Evolutionary conservation across 306 rosid species (phyloP).

Genomic region (Cicer bijugum): DNA sequence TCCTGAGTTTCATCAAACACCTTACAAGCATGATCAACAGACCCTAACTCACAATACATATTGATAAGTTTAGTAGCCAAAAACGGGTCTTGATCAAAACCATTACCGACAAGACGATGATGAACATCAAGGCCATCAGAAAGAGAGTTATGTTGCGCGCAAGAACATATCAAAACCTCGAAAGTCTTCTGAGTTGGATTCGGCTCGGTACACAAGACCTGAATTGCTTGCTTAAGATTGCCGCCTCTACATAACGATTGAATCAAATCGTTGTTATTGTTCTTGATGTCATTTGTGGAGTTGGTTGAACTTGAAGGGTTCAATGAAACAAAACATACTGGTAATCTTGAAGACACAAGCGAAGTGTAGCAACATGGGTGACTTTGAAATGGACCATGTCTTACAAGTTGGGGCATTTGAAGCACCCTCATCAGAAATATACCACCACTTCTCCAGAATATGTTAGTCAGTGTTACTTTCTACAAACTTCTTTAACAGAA

Average conservation of each 20-base stretch:
- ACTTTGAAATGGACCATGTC: constrained; percentile 43
- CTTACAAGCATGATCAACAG: constrained; percentile 65
- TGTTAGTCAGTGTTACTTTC: constrained; percentile 26
- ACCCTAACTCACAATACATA: constrained; percentile 78
- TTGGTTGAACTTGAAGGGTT: constrained; percentile 51
- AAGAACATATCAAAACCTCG: constrained; percentile 71
- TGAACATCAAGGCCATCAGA: constrained; percentile 65
- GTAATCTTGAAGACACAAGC: constrained; percentile 40
- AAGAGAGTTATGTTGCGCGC: constrained; percentile 70
- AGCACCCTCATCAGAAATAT: constrained; percentile 68
- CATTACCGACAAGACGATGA: constrained; percentile 57
- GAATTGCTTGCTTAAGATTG: constrained; percentile 74
- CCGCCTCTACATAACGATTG: constrained; percentile 81
- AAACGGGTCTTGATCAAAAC: constrained; percentile 75
- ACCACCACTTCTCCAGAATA: neutral
- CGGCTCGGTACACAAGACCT: constrained; percentile 62
- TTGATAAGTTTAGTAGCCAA: constrained; percentile 86
- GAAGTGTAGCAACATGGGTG: constrained; percentile 39
- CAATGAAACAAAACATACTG: constrained; percentile 53
- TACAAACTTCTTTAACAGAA: neutral
- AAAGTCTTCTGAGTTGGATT: constrained; percentile 76
- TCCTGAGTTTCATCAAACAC: constrained; percentile 74
- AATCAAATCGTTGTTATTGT: constrained; percentile 59
- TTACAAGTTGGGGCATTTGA: constrained; percentile 53
- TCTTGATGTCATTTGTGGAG: constrained; percentile 30